Evolutionary conservation across 139 green algal genomes (phyloP).

Genomic region (Mesotaenium endlicherianum): DNA sequence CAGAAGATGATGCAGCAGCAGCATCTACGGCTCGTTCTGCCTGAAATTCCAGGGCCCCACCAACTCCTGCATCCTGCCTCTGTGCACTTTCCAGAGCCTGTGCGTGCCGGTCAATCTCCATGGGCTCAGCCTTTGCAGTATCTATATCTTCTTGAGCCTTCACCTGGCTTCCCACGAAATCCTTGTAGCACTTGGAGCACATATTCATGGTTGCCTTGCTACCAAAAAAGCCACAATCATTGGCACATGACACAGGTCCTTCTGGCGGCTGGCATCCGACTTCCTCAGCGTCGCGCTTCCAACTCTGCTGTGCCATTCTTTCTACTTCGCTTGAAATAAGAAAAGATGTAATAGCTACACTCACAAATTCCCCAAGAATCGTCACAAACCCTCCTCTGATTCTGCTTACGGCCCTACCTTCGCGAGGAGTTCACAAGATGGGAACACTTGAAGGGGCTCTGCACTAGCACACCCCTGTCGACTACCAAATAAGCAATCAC

Average conservation of each 20-base stretch:
- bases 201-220: slow-evolving; percentile 43
- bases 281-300: slow-evolving; percentile 21
- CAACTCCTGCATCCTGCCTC: background rate
- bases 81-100: too few relatives aligned
- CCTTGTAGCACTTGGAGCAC: slow-evolving; percentile 54
- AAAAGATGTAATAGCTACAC: too few relatives aligned
- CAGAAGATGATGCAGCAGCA: background rate
- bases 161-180: slow-evolving; percentile 5
- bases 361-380: too few relatives aligned
- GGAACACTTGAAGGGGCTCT: too few relatives aligned
- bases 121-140: background rate
- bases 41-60: background rate
- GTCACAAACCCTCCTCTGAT: too few relatives aligned
- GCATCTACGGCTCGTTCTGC: background rate
- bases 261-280: slow-evolving; percentile 36
- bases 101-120: background rate
- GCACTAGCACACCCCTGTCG: too few relatives aligned
- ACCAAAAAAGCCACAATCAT: slow-evolving; percentile 53
- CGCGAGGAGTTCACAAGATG: too few relatives aligned
- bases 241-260: slow-evolving; percentile 22
- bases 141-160: background rate
- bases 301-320: slow-evolving; percentile 37
- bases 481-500: too few relatives aligned
- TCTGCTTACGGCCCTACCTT: too few relatives aligned
- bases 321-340: background rate